Conservation (phyloP, 352 stramenopile species). For the Phytopythium aichiense region DNA sequence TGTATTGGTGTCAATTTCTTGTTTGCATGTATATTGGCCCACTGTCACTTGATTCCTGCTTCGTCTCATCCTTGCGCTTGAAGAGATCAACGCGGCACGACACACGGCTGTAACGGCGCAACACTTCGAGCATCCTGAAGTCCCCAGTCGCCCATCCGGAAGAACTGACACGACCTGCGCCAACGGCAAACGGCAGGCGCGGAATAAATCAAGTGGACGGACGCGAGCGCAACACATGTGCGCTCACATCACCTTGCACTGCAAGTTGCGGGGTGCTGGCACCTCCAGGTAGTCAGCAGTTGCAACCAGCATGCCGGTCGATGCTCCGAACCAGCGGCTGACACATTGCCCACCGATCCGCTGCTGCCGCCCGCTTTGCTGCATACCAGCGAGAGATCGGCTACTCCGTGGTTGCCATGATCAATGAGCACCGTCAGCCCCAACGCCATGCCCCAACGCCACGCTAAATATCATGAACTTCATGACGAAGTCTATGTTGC, state of each 20-base stretch:
- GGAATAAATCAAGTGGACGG: conserved; percentile 1
- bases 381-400: not conserved
- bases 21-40: no score
- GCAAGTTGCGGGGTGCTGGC: not conserved
- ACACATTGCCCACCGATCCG: no score
- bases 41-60: conserved; percentile 3
- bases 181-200: not conserved
- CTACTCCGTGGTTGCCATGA: no score
- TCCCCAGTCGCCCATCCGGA: not conserved
- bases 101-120: not conserved
- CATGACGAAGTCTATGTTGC: not conserved
- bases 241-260: not conserved
- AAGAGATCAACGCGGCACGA: not conserved
- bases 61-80: not conserved
- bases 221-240: not conserved
- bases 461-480: no score
- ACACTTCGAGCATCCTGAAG: not conserved
- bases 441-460: no score
- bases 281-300: not conserved
- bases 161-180: not conserved
- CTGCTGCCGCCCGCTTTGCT: no score
- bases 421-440: not conserved
- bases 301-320: no score
- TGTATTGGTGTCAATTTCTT: no score
- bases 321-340: no score